Conservation (phyloP, 331 rosid genomes). For the Acacia concinna region DNA sequence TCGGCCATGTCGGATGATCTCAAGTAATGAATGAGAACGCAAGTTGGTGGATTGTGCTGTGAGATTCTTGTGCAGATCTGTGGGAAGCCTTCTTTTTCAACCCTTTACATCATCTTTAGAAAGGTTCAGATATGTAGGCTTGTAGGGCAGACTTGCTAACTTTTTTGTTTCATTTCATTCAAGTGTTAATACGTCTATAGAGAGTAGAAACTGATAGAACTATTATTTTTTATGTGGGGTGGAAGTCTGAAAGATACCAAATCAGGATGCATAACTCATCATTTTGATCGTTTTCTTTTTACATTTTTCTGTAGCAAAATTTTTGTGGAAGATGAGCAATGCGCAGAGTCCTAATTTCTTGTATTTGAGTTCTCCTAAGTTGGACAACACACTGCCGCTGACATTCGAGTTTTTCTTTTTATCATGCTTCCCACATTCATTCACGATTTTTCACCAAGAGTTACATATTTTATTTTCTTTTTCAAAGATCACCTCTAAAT, state of each 20-base stretch:
- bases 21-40: slow-evolving; percentile 46
- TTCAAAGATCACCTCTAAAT: neutral
- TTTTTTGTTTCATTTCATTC: neutral
- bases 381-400: neutral
- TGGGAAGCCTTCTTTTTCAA: neutral
- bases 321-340: neutral
- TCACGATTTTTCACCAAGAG: neutral
- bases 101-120: neutral
- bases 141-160: slow-evolving; percentile 26
- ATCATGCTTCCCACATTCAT: neutral
- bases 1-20: slow-evolving; percentile 94
- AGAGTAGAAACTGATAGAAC: slow-evolving; percentile 19
- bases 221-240: slow-evolving; percentile 17
- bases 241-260: slow-evolving; percentile 34
- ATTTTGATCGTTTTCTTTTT: neutral
- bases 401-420: neutral
- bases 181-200: slow-evolving; percentile 17
- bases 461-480: neutral
- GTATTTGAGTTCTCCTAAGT: neutral
- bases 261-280: slow-evolving; percentile 28
- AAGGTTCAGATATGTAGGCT: slow-evolving; percentile 31
- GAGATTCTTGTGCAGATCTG: slow-evolving; percentile 6
- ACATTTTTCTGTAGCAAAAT: neutral
- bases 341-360: neutral
- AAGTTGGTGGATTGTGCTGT: slow-evolving; percentile 9